phyloP scores from a whole-genome alignment of 768 basidiomycete genomes.

The Tephrocybe sp. region DNA sequence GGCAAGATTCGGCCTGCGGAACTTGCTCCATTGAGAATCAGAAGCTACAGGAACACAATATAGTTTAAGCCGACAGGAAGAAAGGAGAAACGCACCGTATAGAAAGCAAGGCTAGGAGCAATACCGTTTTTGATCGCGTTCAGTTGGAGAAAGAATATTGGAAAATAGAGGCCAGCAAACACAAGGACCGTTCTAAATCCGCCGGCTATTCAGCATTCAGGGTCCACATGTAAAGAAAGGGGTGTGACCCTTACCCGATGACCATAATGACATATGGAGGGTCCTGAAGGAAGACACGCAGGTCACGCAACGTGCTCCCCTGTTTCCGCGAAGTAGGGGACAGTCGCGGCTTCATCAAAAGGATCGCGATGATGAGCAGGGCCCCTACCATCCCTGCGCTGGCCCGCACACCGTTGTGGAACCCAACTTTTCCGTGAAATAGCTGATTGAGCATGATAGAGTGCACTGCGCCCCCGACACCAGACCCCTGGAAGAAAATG shows the following conservation, averaged over 20 bases:
- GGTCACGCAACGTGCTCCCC: constrained; percentile 25
- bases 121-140: constrained; percentile 49
- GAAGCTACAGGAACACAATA: constrained; percentile 36
- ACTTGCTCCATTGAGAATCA: constrained; percentile 52
- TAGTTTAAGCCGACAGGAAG: constrained; percentile 1
- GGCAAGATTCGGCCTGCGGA: constrained; percentile 36
- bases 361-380: constrained; percentile 28
- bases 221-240: background rate
- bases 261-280: constrained; percentile 42
- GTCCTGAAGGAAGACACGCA: constrained; percentile 40
- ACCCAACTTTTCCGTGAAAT: constrained; percentile 45
- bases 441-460: constrained; percentile 63
- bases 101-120: constrained; percentile 50
- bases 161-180: constrained; percentile 43
- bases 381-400: constrained; percentile 35
- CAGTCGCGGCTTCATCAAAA: constrained; percentile 39
- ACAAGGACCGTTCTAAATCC: constrained; percentile 31
- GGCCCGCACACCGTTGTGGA: constrained; percentile 46
- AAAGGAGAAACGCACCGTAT: constrained; percentile 37
- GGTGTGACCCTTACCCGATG: constrained; percentile 30
- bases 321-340: constrained; percentile 33
- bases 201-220: background rate
- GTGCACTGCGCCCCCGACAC: constrained; percentile 58
- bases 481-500: constrained; percentile 41
- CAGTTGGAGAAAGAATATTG: constrained; percentile 58